phyloP scores from a whole-genome alignment of 192 early-diverging fungal species.

The Jimgerdemannia flammicorona region DNA sequence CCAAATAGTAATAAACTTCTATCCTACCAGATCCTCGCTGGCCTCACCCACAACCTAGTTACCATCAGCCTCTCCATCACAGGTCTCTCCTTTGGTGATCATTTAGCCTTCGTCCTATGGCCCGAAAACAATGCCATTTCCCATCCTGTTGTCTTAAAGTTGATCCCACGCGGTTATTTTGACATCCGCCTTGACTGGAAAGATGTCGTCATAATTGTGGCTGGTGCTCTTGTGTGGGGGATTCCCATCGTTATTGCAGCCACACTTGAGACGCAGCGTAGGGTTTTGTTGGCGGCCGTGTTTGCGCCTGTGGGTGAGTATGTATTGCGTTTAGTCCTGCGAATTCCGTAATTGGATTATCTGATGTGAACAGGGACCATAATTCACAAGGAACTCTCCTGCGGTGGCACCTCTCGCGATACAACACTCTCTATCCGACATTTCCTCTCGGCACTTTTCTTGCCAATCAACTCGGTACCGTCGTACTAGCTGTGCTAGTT shows the following conservation, averaged over 20 bases:
- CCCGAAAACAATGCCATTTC: not conserved
- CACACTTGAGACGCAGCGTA: slow-evolving; percentile 16
- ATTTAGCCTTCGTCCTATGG: slow-evolving; percentile 23
- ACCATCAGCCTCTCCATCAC: slow-evolving; percentile 43
- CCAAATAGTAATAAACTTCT: not conserved
- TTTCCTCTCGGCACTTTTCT: slow-evolving; percentile 50
- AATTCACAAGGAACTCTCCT: slow-evolving; percentile 30
- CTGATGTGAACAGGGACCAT: not conserved
- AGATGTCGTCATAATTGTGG: not conserved
- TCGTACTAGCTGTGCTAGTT: slow-evolving; percentile 36
- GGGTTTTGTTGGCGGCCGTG: slow-evolving; percentile 37
- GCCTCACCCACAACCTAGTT: slow-evolving; percentile 36
- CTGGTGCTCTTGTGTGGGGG: slow-evolving; percentile 24
- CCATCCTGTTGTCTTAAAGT: not conserved
- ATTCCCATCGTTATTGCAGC: slow-evolving; percentile 33
- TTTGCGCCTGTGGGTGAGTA: slow-evolving; percentile 40
- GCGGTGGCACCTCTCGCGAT: slow-evolving; percentile 47
- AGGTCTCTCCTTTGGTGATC: slow-evolving; percentile 42
- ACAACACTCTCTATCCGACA: slow-evolving; percentile 20
- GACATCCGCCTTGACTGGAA: not conserved
- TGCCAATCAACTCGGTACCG: slow-evolving; percentile 44
- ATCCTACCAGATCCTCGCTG: slow-evolving; percentile 31
- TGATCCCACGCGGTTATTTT: not conserved
- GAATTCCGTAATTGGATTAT: not conserved
- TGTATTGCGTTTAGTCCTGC: not conserved